Conservation (phyloP, 2,329 filamentous ascomycete species). For the Cadophora sp. region DNA sequence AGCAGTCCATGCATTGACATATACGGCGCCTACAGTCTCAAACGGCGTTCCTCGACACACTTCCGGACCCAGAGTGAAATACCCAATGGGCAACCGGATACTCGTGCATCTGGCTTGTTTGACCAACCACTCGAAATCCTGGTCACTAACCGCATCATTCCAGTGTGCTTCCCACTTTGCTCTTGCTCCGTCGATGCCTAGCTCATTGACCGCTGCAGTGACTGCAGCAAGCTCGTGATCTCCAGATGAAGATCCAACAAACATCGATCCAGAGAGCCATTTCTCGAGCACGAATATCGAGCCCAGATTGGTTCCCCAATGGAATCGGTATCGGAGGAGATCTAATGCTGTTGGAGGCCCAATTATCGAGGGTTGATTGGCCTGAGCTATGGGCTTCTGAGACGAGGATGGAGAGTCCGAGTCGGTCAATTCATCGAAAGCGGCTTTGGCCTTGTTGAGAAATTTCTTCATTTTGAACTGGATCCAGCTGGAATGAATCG, state of each 20-base stretch:
- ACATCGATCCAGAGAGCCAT: slow-evolving; percentile 61
- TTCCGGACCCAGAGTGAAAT: slow-evolving; percentile 59
- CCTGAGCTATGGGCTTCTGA: slow-evolving; percentile 19
- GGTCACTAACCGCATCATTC: slow-evolving; percentile 55
- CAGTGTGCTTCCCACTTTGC: slow-evolving; percentile 61
- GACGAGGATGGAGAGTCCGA: slow-evolving; percentile 10
- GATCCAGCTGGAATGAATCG: neutral
- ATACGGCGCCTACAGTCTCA: slow-evolving; percentile 53
- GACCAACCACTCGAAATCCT: slow-evolving; percentile 59
- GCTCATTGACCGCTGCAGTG: slow-evolving; percentile 49
- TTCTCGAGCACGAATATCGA: slow-evolving; percentile 65
- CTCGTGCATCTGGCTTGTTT: slow-evolving; percentile 60
- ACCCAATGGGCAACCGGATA: slow-evolving; percentile 65
- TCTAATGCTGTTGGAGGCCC: slow-evolving; percentile 44
- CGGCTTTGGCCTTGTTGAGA: slow-evolving; percentile 46
- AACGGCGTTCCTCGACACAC: slow-evolving; percentile 60
- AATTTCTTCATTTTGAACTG: slow-evolving; percentile 46
- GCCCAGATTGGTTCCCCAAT: slow-evolving; percentile 65
- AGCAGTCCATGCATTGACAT: slow-evolving; percentile 58
- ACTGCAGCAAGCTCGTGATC: slow-evolving; percentile 60
- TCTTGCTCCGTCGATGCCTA: slow-evolving; percentile 55
- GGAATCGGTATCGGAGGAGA: slow-evolving; percentile 61
- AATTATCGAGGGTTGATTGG: slow-evolving; percentile 44
- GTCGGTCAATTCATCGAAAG: slow-evolving; percentile 38
- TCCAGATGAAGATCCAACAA: slow-evolving; percentile 49